These are phyloP conservation scores for Penicillium samsonianum DNA, from an alignment of 495 filamentous ascomycete species.

Conservation along the genomic window DNA sequence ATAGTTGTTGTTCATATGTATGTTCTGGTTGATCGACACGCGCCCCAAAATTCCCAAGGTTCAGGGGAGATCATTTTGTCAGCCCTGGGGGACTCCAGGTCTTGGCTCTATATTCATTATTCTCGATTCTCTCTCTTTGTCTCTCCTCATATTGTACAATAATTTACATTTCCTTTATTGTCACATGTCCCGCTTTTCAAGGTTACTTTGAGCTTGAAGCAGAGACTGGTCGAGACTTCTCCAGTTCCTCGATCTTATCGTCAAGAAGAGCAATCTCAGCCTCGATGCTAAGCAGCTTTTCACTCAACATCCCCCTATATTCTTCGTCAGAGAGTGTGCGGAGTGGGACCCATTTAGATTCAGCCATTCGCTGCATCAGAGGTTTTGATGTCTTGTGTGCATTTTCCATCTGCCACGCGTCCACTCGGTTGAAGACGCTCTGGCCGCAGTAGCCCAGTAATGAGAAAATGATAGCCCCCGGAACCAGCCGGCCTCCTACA, in stretches of 20 bases:
- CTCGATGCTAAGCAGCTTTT: conserved; percentile 75
- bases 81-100: not conserved
- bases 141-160: conserved; percentile 7
- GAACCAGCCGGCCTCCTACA: conserved; percentile 52
- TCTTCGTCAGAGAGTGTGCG: conserved; percentile 74
- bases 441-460: conserved; percentile 63
- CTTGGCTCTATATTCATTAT: not conserved
- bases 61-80: conserved; percentile 12
- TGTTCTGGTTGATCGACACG: conserved; percentile 23
- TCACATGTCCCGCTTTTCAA: not conserved
- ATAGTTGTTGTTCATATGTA: not conserved
- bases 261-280: conserved; percentile 85
- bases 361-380: conserved; percentile 51
- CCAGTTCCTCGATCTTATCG: conserved; percentile 67
- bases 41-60: conserved; percentile 9
- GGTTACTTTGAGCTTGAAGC: conserved; percentile 13
- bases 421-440: conserved; percentile 55
- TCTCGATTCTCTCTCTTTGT: not conserved
- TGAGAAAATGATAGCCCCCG: conserved; percentile 64
- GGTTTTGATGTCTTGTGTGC: conserved; percentile 39
- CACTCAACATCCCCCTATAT: conserved; percentile 72
- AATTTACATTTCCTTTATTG: conserved; percentile 3
- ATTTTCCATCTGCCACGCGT: conserved; percentile 47
- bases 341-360: conserved; percentile 81
- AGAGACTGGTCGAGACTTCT: conserved; percentile 32